Base-by-base conservation (phyloP, 2,329 filamentous ascomycete species). In the Hymenoscyphus occultus region DNA sequence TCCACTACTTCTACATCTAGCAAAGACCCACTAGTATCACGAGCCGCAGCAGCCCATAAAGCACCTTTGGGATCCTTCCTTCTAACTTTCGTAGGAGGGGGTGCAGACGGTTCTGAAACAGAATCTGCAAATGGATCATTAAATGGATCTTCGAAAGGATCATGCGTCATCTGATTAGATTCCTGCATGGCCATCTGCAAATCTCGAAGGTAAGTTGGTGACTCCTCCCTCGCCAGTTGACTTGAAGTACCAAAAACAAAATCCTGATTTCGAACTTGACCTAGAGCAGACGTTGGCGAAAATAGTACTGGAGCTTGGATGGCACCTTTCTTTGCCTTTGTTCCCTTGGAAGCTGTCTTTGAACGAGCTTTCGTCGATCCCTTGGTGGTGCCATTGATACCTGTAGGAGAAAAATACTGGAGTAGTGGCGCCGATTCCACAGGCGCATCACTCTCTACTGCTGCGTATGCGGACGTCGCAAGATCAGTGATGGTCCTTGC, bases 231-330 rank as follows among this genome's bases (percentile, higher is more conserved):
- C 14, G 88, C 89, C 31, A 96, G 78, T 75, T 96, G 92, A 75
- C 92, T 96, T 1, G 90, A 93, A 0, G 92, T 95, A 0, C 92
- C 92, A 77, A 96, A 96, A 0, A 96, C 78, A 73, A 93, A 91
- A 66, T 93, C 86, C 74, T 95, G 92, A 1, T 84, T 80, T 2
- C 84, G 81, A 14, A 90, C 84, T 69, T 89, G 83, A 61, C 84
- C 84, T 56, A 89, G 77, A 1, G 91, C 92, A 31, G 89, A 84
- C 59, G 79, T 80, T 0, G 92, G 92, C 0, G 90, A 91, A 12
- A 91, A 79, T 1, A 96, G 75, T 19, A 84, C 76, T 54, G 81
- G 79, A 22, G 81, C 80, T n/a, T 80, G 54, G 39, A 65, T 65
- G 10, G 61, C 64, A 10, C 75, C 77, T 54, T 73, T 73, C 62